Evolutionary conservation across 495 filamentous ascomycete species (phyloP).

Genomic region (Aspergillus incahuasiensis): DNA sequence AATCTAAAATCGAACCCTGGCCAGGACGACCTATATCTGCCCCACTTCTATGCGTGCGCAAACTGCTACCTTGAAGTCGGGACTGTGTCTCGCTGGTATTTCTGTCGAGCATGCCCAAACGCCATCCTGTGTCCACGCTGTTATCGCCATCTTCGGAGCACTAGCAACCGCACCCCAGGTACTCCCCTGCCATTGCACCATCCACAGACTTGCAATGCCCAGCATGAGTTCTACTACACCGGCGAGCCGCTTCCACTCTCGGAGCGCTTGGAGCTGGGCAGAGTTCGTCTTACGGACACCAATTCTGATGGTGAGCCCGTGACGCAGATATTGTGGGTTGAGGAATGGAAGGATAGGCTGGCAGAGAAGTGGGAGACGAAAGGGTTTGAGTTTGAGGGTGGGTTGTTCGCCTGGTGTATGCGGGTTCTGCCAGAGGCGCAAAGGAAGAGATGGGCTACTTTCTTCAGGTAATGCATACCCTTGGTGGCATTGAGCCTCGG

Average conservation of each 20-base stretch:
- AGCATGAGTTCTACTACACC: conserved; percentile 9
- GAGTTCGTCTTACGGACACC: not conserved
- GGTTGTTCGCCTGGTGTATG: not conserved
- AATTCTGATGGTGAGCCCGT: not conserved
- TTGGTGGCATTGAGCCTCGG: not conserved
- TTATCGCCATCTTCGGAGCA: not conserved
- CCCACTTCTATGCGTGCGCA: conserved; percentile 3
- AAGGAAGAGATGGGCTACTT: not conserved
- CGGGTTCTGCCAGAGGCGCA: not conserved
- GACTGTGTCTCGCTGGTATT: not conserved
- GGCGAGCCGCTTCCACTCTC: not conserved
- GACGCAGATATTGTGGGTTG: not conserved
- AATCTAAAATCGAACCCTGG: not conserved
- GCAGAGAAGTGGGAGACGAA: conserved; percentile 2
- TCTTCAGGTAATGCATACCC: not conserved
- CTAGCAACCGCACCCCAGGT: not conserved
- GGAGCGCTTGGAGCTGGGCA: not conserved
- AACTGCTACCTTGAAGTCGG: not conserved
- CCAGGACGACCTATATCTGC: not conserved
- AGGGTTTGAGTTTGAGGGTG: not conserved
- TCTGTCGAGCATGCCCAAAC: conserved; percentile 7
- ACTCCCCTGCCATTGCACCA: not conserved
- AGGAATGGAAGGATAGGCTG: conserved; percentile 8
- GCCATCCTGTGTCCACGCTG: not conserved
- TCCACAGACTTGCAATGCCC: not conserved